Conservation (phyloP, 805 yeast genomes). For the Candida alai region DNA sequence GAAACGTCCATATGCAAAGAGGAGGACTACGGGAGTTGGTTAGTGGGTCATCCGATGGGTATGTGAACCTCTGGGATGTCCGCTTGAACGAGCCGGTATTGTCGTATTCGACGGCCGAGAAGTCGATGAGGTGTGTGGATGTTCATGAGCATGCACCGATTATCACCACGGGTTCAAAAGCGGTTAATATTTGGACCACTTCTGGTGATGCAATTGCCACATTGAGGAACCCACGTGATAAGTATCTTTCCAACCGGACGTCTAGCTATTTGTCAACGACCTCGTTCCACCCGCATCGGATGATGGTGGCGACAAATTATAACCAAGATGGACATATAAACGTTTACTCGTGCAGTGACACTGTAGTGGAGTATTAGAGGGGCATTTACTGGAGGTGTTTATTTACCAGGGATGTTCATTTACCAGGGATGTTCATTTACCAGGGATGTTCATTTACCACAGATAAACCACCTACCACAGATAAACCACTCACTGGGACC, state of each 20-base stretch:
- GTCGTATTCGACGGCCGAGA: conserved; percentile 54
- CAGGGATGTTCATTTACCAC: too few species aligned
- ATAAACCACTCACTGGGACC: too few species aligned
- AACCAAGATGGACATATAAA: conserved; percentile 71
- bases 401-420: too few species aligned
- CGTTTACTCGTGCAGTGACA: conserved; percentile 46
- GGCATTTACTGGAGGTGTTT: too few species aligned
- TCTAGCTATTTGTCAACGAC: conserved; percentile 59
- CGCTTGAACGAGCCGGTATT: conserved; percentile 68
- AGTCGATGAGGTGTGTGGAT: conserved; percentile 61
- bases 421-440: too few species aligned
- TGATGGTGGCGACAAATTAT: conserved; percentile 86
- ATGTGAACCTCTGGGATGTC: conserved; percentile 87
- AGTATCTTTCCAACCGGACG: conserved; percentile 42
- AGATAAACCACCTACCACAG: too few species aligned
- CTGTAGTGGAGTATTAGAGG: conserved; percentile 33
- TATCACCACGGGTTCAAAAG: conserved; percentile 80
- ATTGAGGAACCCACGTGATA: conserved; percentile 48
- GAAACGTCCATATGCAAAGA: conserved; percentile 89
- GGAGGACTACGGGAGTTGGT: conserved; percentile 92
- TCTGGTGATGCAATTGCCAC: conserved; percentile 69
- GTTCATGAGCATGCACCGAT: conserved; percentile 97
- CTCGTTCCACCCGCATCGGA: conserved; percentile 87
- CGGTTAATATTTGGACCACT: conserved; percentile 80
- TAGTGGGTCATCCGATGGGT: conserved; percentile 79